Conservation (phyloP, 768 basidiomycete genomes). For the Collybia sordida region DNA sequence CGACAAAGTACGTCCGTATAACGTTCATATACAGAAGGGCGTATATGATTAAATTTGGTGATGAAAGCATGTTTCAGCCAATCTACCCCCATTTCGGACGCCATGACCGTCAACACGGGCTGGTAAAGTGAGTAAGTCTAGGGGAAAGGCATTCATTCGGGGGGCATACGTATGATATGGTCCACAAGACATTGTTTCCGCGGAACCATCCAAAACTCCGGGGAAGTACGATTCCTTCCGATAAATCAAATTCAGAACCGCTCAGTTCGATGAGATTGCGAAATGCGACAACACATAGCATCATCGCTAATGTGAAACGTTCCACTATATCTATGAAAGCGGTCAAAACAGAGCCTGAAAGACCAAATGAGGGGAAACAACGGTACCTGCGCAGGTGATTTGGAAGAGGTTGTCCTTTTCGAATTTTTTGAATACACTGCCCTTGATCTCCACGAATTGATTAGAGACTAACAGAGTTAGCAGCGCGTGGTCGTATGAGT, state of each 20-base stretch:
- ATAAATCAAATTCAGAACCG: constrained; percentile 83
- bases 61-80: constrained; percentile 99
- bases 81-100: constrained; percentile 93
- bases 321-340: constrained; percentile 86
- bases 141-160: background rate
- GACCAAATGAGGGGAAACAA: background rate
- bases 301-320: constrained; percentile 87
- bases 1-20: constrained; percentile 95
- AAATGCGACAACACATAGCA: constrained; percentile 89
- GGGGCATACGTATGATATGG: constrained; percentile 80
- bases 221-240: constrained; percentile 71
- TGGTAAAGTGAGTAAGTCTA: constrained; percentile 25
- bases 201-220: constrained; percentile 84
- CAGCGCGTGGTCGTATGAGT: constrained; percentile 95
- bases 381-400: constrained; percentile 78
- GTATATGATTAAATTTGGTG: constrained; percentile 98
- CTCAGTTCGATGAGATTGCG: constrained; percentile 94
- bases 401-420: constrained; percentile 99
- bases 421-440: constrained; percentile 98
- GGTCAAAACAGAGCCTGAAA: background rate
- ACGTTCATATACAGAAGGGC: constrained; percentile 91
- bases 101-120: constrained; percentile 90
- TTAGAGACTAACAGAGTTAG: constrained; percentile 94
- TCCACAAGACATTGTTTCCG: constrained; percentile 79
- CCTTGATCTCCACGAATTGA: constrained; percentile 99